A percentile compares a stretch with the other conserved stretches of the same genome.
phyloP scores from a whole-genome alignment of 345 rosid species.

The Citrus australasica region DNA sequence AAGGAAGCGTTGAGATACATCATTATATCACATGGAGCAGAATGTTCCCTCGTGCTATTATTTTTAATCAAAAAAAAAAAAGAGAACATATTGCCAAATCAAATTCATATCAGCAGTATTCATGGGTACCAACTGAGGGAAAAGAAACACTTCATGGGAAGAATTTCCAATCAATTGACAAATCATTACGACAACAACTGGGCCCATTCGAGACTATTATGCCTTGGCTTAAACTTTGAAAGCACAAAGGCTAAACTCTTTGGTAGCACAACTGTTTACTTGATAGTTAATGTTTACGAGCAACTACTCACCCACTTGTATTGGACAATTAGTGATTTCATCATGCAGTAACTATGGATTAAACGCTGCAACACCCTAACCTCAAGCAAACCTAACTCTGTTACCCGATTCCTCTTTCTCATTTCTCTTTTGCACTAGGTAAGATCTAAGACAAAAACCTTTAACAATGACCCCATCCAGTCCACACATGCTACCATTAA shows the following conservation, averaged over 20 bases:
- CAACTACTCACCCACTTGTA: no score
- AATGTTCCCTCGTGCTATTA: background rate
- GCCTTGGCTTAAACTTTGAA: no score
- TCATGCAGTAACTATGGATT: no score
- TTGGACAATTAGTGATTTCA: no score
- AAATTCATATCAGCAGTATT: background rate
- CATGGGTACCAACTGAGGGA: no score
- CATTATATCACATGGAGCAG: background rate
- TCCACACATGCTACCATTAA: background rate
- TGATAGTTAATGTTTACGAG: no score
- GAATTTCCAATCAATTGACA: background rate
- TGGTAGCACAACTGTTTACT: no score
- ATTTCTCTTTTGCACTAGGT: background rate
- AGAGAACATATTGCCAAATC: background rate
- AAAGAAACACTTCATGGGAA: background rate
- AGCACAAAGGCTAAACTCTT: no score
- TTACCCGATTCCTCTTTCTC: background rate
- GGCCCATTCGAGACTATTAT: no score
- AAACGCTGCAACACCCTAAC: no score
- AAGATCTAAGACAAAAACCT: background rate
- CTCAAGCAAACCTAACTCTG: no score
- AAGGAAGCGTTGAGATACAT: background rate
- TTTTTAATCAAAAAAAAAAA: background rate
- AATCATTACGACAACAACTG: background rate
- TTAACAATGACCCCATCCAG: background rate